Evolutionary conservation across 441 rosid genomes (phyloP).

Genomic region (Gossypium aridum): DNA sequence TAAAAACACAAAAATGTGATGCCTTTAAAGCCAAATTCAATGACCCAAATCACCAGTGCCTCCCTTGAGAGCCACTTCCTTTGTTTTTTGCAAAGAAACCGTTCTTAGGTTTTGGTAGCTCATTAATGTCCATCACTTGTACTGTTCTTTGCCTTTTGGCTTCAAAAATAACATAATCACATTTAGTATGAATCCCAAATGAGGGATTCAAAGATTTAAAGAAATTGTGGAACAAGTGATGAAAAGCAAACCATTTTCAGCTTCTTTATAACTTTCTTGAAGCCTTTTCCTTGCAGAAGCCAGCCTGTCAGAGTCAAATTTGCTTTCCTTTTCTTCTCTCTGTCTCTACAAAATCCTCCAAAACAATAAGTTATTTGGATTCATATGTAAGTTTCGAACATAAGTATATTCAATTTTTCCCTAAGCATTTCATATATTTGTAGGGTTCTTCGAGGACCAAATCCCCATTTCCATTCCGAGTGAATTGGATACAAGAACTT

Average conservation of each 20-base stretch:
- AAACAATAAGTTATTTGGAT: background rate
- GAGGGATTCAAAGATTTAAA: background rate
- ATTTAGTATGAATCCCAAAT: slow-evolving; percentile 4
- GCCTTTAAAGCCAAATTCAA: slow-evolving; percentile 12
- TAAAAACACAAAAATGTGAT: background rate
- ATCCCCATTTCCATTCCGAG: background rate
- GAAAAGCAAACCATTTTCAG: slow-evolving; percentile 65
- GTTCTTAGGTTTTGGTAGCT: slow-evolving; percentile 92
- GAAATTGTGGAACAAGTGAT: background rate
- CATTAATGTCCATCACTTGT: slow-evolving; percentile 97
- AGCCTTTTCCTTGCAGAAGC: slow-evolving; percentile 83
- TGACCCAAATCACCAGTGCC: slow-evolving; percentile 57
- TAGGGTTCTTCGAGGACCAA: background rate
- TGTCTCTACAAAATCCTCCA: slow-evolving; percentile 45
- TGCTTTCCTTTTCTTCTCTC: slow-evolving; percentile 51
- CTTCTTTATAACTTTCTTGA: slow-evolving; percentile 77
- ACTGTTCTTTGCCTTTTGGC: slow-evolving; percentile 97
- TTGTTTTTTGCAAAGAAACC: slow-evolving; percentile 76
- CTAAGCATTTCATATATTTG: background rate
- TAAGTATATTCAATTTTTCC: background rate
- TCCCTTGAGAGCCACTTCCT: slow-evolving; percentile 75
- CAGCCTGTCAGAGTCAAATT: slow-evolving; percentile 51
- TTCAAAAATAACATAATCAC: slow-evolving; percentile 28
- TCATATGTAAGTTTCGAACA: background rate
- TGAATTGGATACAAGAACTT: background rate